Evolutionary conservation across 768 basidiomycete species (phyloP), one percentile per base, ranked within the genome.

Genomic region (Boletus subparvulus): DNA sequence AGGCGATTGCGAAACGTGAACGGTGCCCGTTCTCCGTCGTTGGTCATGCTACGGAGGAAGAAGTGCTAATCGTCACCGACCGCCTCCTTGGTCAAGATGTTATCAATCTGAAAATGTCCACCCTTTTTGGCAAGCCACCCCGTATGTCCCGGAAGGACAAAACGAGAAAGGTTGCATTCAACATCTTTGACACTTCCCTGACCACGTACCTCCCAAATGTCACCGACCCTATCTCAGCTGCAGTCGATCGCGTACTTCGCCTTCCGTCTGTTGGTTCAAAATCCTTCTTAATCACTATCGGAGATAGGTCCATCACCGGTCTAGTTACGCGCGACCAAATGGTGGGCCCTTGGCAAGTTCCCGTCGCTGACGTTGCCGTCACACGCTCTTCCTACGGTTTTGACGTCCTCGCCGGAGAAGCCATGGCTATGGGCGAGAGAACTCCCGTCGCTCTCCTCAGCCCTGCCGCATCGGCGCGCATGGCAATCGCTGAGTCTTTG

Each of bases 341-440:
- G 96, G 93, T 98, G 24, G 97, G 97, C 0, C 96, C 95, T 0
- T 99, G 92, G 90, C 97, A 99, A 74, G 90, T 98, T 11, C 96
- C 97, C 37, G 92, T 98, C 8, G 90, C 96, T 19, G 96, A 99
- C 63, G 96, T 97, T 49, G 97, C 96, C 3, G 92, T 98, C 42
- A 99, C 96, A 6, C 87, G 90, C n/a, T 81, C 93, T 0, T 86
- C 94, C 8, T 97, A 97, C 69, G 95, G 97, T 0, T 98, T 98
- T 72, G 84, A 92, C 50, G 83, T 90, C 35, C 69, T 79, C 9
- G 78, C 77, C 8, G 97, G 97, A 6, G 97, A 99, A 74, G 94
- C 96, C 5, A 98, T 99, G 97, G 92, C 96, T 6, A 91, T 98
- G 84, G 97, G 97, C 13, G 97, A 99, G 75, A 86, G 96, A 55